Evolutionary conservation across 75 land plant species (phyloP), one percentile per base, ranked within the genome.

Genomic region (Sequoia sempervirens): DNA sequence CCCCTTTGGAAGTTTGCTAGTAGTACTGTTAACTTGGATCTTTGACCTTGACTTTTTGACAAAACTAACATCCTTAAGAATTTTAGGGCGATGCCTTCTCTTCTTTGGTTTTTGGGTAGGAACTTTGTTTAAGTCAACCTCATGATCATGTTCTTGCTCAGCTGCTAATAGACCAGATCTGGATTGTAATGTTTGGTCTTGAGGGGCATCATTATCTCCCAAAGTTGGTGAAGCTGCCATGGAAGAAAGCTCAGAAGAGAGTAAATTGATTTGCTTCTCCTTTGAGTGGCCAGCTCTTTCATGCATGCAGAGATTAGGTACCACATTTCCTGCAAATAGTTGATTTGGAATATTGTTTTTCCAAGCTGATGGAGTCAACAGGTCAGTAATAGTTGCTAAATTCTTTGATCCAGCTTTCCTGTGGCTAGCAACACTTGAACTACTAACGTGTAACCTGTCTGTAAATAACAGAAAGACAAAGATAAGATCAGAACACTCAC

Each of bases 21-120:
- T 7, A 45, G 15, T 45, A 18, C 46, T 78, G 8, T 45, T 18
- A 26, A 43, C 50, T 43, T 78, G 80, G 28, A 10, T 78, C 80
- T 80, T 80, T 1, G 38, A 28, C 18, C 20, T 34, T 53, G 82
- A 53, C 37, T 15, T 54, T 54, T 52, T 80, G 40, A 52, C 40
- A 52, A 12, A 46, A 32, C 23, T 32, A 30, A 8, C 61, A 34
- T 80, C 82, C 26, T 80, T 80, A 4, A 53, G 50, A 53, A 80
- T 52, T 80, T 54, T 80, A 30, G 82, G 38, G 2, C 61, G 53
- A 14, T 80, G 82, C 47, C 17, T 80, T 80, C 28, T 80, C 14
- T 58, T 50, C 40, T 80, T 80, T 34, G 82, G 82, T 80, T 80
- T 80, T 26, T 8, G 47, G 46, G 73, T 30, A 78, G 50, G 50